Percentiles rank a stretch among this genome's conserved stretches.
These are phyloP conservation scores for Taphrina confusa DNA, from an alignment of 1,139 yeast genomes.

Conservation along the genomic window DNA sequence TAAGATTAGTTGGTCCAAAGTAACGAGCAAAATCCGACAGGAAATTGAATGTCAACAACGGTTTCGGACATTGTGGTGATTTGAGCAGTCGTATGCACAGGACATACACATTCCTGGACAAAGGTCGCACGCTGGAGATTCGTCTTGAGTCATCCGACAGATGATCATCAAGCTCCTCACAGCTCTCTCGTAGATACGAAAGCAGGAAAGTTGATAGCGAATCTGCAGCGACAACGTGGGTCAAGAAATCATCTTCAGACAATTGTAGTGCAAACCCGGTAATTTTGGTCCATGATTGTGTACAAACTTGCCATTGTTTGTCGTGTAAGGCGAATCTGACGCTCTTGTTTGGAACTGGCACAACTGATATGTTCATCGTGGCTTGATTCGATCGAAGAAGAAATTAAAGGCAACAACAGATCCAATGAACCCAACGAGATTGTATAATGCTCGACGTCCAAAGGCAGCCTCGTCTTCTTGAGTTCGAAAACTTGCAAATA, in stretches of 20 bases:
- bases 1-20: background rate
- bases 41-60: background rate
- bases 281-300: conserved; percentile 9
- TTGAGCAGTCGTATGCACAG: background rate
- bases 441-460: conserved; percentile 23
- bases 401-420: conserved; percentile 14
- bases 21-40: background rate
- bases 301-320: background rate
- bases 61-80: background rate
- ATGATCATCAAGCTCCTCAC: background rate
- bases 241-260: background rate
- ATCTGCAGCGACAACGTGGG: background rate
- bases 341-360: background rate
- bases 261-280: background rate
- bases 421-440: conserved; percentile 27
- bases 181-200: conserved; percentile 1
- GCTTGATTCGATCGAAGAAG: background rate
- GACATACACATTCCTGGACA: background rate
- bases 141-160: conserved; percentile 9
- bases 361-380: conserved; percentile 6
- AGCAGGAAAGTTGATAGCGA: background rate
- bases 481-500: conserved; percentile 20
- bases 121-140: background rate
- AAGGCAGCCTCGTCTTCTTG: conserved; percentile 30
- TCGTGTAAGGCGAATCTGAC: conserved; percentile 14